A percentile compares a stretch with the other conserved stretches of the same genome.
Evolutionary conservation across 805 yeast genomes (phyloP).

Genomic region (Saccharomycopsis synnaedendra): DNA sequence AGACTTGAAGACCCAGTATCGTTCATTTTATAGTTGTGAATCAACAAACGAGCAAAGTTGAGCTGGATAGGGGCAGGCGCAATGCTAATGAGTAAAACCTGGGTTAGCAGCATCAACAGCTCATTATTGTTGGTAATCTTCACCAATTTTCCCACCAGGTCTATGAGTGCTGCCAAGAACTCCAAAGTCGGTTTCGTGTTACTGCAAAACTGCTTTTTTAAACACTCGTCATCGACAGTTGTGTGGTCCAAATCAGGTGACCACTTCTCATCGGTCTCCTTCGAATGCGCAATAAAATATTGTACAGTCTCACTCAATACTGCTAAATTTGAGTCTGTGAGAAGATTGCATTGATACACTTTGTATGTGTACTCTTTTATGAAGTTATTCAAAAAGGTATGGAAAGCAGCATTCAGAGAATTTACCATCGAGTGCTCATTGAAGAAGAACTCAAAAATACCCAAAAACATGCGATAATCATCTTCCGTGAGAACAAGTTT

Average conservation of each 20-base stretch:
- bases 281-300: constrained; percentile 6
- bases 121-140: constrained; percentile 16
- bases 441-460: constrained; percentile 13
- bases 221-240: constrained; percentile 9
- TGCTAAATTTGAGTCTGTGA: constrained; percentile 9
- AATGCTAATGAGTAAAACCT: constrained; percentile 11
- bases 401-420: constrained; percentile 3
- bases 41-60: constrained; percentile 15
- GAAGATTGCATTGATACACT: constrained; percentile 7
- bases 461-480: constrained; percentile 8
- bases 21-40: constrained; percentile 15
- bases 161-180: constrained; percentile 10
- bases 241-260: constrained; percentile 4
- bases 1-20: constrained; percentile 3
- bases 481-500: constrained; percentile 1
- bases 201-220: constrained; percentile 11
- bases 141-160: constrained; percentile 10
- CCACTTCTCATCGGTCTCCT: neutral
- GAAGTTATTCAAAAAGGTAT: constrained; percentile 10
- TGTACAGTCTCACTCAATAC: constrained; percentile 14
- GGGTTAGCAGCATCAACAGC: constrained; percentile 13
- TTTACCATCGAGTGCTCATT: constrained; percentile 11
- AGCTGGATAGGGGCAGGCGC: constrained; percentile 12
- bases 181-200: constrained; percentile 5
- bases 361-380: constrained; percentile 8